phyloP scores from a whole-genome alignment of 306 rosid species.

The Arachis hypogaea region DNA sequence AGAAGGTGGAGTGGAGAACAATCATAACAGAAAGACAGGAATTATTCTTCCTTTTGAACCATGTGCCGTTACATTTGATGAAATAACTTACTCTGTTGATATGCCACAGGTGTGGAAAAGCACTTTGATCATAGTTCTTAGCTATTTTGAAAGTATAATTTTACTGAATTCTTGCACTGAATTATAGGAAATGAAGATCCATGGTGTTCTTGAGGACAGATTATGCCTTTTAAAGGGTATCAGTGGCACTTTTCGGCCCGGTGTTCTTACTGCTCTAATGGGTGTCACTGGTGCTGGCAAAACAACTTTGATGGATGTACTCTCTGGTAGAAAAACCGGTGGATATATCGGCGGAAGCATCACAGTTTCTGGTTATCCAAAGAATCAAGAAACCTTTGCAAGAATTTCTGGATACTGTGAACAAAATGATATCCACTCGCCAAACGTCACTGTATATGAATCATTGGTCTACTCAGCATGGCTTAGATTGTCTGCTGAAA shows the following conservation, averaged over 20 bases:
- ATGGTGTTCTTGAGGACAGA: slow-evolving; percentile 60
- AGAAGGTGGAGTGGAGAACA: slow-evolving; percentile 1
- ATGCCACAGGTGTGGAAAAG: slow-evolving; percentile 45
- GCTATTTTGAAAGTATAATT: background rate
- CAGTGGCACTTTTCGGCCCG: slow-evolving; percentile 81
- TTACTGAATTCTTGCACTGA: slow-evolving; percentile 6
- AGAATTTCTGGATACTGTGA: slow-evolving; percentile 87
- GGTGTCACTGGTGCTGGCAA: slow-evolving; percentile 91
- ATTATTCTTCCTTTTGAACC: slow-evolving; percentile 57
- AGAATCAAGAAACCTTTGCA: slow-evolving; percentile 81
- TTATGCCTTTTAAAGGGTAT: slow-evolving; percentile 66
- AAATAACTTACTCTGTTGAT: slow-evolving; percentile 48
- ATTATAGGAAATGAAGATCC: slow-evolving; percentile 67
- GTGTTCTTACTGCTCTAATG: slow-evolving; percentile 89
- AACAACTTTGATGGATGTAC: slow-evolving; percentile 88
- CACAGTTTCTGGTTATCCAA: slow-evolving; percentile 74
- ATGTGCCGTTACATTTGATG: slow-evolving; percentile 47
- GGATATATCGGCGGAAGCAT: slow-evolving; percentile 75
- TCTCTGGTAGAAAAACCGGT: slow-evolving; percentile 81
- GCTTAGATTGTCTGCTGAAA: slow-evolving; percentile 54
- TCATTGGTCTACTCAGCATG: slow-evolving; percentile 62
- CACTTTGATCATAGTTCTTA: background rate
- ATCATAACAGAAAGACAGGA: slow-evolving; percentile 36
- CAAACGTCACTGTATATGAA: slow-evolving; percentile 58
- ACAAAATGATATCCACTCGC: slow-evolving; percentile 80